These are phyloP conservation scores for Ophiocordyceps camponoti-rufipedis DNA, from an alignment of 2,329 filamentous ascomycete species.

Conservation along the genomic window DNA sequence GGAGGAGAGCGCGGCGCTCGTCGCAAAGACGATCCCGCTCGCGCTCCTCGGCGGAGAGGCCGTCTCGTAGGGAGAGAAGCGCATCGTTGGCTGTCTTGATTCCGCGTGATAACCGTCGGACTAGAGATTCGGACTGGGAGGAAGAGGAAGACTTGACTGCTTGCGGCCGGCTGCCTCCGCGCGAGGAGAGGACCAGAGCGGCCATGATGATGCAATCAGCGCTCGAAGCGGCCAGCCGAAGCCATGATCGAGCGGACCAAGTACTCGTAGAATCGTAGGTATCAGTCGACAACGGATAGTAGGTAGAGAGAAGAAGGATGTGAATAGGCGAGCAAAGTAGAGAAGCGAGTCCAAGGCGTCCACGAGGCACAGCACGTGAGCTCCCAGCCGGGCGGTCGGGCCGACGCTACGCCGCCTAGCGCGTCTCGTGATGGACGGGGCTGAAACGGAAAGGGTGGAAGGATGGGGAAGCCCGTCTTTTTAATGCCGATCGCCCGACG, in stretches of 20 bases:
- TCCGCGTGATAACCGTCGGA: conserved; percentile 12
- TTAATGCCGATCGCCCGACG: too few relatives aligned
- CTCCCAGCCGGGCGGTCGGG: not conserved
- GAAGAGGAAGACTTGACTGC: not conserved
- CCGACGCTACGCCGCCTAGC: not conserved
- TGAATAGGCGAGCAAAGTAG: not conserved
- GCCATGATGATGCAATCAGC: not conserved
- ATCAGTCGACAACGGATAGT: not conserved
- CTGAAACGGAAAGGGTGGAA: not conserved
- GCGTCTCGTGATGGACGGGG: not conserved
- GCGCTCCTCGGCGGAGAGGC: conserved; percentile 30
- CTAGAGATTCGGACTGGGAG: conserved; percentile 3
- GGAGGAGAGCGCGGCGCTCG: conserved; percentile 43
- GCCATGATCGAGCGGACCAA: not conserved
- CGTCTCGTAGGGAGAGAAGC: conserved; percentile 31
- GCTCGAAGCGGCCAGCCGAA: not conserved
- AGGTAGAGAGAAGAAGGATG: conserved; percentile 6
- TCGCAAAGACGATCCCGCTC: conserved; percentile 27
- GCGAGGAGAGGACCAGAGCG: not conserved
- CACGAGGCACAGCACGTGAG: not conserved
- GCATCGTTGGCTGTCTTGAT: conserved; percentile 21
- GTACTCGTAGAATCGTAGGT: too few relatives aligned
- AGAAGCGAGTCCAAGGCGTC: not conserved
- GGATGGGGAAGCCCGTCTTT: not conserved
- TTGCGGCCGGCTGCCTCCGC: not conserved